These are phyloP conservation scores for Colletotrichum ledebouriae DNA, from an alignment of 2,329 filamentous ascomycete genomes.

Conservation along the genomic window DNA sequence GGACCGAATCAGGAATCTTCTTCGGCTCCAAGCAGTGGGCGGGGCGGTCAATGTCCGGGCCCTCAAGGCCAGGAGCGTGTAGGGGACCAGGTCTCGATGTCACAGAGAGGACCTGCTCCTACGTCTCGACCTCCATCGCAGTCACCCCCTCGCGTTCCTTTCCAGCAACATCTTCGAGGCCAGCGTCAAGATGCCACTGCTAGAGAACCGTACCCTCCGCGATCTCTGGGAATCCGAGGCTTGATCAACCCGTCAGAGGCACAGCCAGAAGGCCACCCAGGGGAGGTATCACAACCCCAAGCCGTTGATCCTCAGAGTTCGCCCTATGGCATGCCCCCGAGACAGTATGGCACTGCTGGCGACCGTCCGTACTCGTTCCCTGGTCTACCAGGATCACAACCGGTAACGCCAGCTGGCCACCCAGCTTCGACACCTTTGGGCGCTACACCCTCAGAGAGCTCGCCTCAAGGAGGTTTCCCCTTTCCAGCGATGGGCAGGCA, in stretches of 20 bases:
- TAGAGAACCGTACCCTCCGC: constrained; percentile 26
- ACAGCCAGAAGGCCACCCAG: constrained; percentile 43
- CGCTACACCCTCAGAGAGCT: constrained; percentile 51
- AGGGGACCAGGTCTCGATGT: constrained; percentile 75
- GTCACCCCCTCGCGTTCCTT: constrained; percentile 54
- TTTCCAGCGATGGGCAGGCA: constrained; percentile 50
- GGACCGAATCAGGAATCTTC: constrained; percentile 7
- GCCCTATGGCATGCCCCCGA: constrained; percentile 43
- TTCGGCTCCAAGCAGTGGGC: constrained; percentile 31
- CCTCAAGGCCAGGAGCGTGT: constrained; percentile 63
- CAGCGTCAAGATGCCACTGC: constrained; percentile 45
- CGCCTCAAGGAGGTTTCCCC: constrained; percentile 49
- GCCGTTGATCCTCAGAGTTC: constrained; percentile 44
- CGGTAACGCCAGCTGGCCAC: constrained; percentile 49
- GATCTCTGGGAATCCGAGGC: constrained; percentile 53
- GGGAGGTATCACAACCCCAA: constrained; percentile 41
- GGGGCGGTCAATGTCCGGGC: constrained; percentile 69
- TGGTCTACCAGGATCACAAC: constrained; percentile 51
- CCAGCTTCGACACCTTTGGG: constrained; percentile 46
- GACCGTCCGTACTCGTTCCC: constrained; percentile 44
- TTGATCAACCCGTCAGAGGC: constrained; percentile 55
- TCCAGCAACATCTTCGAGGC: constrained; percentile 40
- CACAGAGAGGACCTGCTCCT: constrained; percentile 70
- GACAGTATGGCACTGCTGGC: constrained; percentile 45
- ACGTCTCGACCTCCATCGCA: constrained; percentile 64